Conservation (phyloP, 2,329 filamentous ascomycete genomes). For the Fusarium sp. region DNA sequence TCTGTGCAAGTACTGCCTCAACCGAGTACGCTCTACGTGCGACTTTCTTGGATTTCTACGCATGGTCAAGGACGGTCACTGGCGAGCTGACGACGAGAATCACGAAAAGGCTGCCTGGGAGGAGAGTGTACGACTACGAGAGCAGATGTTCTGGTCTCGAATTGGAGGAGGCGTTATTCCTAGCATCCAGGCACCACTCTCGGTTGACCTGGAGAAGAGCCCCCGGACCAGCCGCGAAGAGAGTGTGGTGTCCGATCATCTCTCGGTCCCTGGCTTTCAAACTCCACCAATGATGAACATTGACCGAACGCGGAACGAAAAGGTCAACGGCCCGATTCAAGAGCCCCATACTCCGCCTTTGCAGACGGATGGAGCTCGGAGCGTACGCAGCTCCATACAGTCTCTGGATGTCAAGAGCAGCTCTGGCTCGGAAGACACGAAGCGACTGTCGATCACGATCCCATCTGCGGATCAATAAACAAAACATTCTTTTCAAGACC, state of each 20-base stretch:
- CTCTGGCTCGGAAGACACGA: constrained; percentile 39
- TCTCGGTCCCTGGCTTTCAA: constrained; percentile 39
- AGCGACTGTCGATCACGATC: constrained; percentile 47
- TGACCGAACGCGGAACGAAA: constrained; percentile 30
- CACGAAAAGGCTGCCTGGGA: constrained; percentile 94
- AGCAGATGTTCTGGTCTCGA: constrained; percentile 97
- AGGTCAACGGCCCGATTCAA: constrained; percentile 26
- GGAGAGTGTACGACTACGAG: constrained; percentile 87
- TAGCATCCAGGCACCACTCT: constrained; percentile 51
- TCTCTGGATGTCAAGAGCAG: constrained; percentile 44
- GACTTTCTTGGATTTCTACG: constrained; percentile 93
- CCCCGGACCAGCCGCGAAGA: constrained; percentile 51
- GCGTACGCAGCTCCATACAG: constrained; percentile 44
- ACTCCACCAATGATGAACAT: constrained; percentile 40
- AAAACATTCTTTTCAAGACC: constrained; percentile 11
- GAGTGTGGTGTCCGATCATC: constrained; percentile 26
- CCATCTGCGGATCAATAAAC: constrained; percentile 33
- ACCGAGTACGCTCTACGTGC: constrained; percentile 86
- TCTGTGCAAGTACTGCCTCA: constrained; percentile 88
- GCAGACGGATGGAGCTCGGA: constrained; percentile 43
- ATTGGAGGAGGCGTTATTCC: constrained; percentile 93
- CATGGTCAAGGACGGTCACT: constrained; percentile 92
- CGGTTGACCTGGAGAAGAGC: constrained; percentile 49
- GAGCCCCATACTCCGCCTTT: constrained; percentile 48
- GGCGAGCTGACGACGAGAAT: constrained; percentile 84